Base-by-base conservation (phyloP, 2,329 filamentous ascomycete genomes). In the Fusarium brevicatenulatum region DNA sequence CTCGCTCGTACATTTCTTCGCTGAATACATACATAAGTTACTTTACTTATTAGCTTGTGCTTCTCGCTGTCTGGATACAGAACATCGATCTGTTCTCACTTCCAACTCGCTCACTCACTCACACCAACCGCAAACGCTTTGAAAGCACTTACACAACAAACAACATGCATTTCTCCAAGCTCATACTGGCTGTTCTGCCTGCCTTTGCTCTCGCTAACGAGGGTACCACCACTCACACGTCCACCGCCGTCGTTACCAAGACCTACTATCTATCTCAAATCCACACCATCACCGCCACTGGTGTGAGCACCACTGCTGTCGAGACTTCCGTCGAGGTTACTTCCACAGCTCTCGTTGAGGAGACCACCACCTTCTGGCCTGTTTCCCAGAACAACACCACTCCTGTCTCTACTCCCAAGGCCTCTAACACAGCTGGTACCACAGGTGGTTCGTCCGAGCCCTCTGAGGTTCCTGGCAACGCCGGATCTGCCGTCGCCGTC, bases 161-260 rank as follows among this genome's bases (percentile, higher is more conserved):
- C 76, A 80, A 66, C 61, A 84, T 84, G 83, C 82, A 83, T 52
- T 76, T 83, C 74, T 78, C 79, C 50, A 80, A 84, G 36, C 76
- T 90, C 68, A 65, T 86, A 77, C 79, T 87, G 68, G 85, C 85
- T 68, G 79, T 86, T 71, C 83, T 91, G 78, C 88, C 89, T 76
- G 82, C 88, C 59, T 79, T 89, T 77, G 88, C 87, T 67, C 76
- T 87, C 58, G 87, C 87, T 18, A 65, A 73, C 6, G 70, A 71
- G 58, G 71, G 59, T 25, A 83, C 84, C 47, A 83, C 85, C 23
- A 87, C 85, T 28, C 82, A 82, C 53, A 89, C 87, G 23, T 83
- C 83, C 32, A 90, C 88, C 44, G 82, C 83, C 62, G 86, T 84
- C 50, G 76, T 86, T 75, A 88, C 86, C 77, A 85, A 85, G 78